Evolutionary conservation across 2,329 filamentous ascomycete genomes (phyloP).

Genomic region (Fonsecaea nubica): DNA sequence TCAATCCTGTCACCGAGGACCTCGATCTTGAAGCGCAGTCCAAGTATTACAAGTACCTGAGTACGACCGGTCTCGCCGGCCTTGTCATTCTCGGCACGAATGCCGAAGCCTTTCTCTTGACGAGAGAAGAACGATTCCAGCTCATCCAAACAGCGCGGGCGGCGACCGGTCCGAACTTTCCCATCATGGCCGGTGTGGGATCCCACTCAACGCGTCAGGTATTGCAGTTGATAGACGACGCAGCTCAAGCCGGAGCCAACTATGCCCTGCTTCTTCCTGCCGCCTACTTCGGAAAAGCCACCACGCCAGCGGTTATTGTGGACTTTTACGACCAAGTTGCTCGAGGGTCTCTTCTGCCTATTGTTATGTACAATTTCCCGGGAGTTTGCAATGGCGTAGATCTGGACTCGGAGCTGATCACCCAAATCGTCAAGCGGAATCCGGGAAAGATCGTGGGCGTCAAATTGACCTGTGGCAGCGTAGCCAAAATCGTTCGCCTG

Average conservation of each 20-base stretch:
- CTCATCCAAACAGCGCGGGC: constrained; percentile 63
- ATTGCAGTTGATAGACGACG: constrained; percentile 65
- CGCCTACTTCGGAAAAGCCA: constrained; percentile 69
- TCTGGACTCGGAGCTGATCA: constrained; percentile 68
- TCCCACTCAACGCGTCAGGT: constrained; percentile 70
- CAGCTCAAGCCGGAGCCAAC: constrained; percentile 65
- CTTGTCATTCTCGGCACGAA: constrained; percentile 63
- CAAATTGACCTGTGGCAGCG: constrained; percentile 68
- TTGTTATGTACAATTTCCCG: constrained; percentile 73
- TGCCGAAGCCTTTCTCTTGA: constrained; percentile 62
- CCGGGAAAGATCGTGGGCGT: constrained; percentile 64
- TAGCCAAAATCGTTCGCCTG: constrained; percentile 65
- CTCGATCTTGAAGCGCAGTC: constrained; percentile 56
- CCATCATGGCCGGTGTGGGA: constrained; percentile 67
- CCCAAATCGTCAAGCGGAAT: constrained; percentile 55
- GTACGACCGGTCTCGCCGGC: constrained; percentile 57
- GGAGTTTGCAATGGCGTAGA: constrained; percentile 71
- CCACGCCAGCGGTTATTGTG: constrained; percentile 62
- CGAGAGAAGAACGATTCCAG: constrained; percentile 62
- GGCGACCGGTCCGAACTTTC: constrained; percentile 59
- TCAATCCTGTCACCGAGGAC: constrained; percentile 57
- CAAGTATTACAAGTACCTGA: constrained; percentile 60
- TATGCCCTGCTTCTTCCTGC: constrained; percentile 67
- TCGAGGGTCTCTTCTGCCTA: constrained; percentile 57
- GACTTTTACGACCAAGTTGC: constrained; percentile 66